Conservation (phyloP, 2,329 filamentous ascomycete genomes). For the Diaporthe sp. region DNA sequence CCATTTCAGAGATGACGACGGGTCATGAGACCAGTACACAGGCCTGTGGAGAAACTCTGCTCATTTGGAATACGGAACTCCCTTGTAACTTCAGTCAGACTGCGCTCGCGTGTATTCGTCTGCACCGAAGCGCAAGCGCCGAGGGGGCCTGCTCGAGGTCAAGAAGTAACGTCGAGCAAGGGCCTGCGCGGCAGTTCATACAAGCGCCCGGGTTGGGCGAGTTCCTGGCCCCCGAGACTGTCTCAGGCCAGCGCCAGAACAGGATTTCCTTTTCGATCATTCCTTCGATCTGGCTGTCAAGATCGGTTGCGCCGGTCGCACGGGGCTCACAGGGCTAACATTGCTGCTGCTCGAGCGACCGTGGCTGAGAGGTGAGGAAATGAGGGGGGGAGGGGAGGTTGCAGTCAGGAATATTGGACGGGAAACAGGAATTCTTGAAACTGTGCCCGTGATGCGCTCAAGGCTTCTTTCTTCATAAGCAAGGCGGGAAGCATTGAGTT, state of each 20-base stretch:
- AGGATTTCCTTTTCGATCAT: slow-evolving; percentile 7
- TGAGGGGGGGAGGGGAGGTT: neutral
- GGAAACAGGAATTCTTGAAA: slow-evolving; percentile 2
- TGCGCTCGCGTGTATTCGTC: neutral
- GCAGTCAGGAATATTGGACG: slow-evolving; percentile 13
- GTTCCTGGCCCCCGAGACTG: slow-evolving; percentile 4
- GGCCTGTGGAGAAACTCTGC: neutral
- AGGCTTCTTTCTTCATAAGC: neutral
- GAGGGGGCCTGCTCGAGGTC: neutral
- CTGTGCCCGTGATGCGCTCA: neutral
- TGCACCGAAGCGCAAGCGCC: slow-evolving; percentile 32
- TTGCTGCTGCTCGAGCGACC: neutral
- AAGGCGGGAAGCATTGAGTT: slow-evolving; percentile 13
- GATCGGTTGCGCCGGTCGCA: slow-evolving; percentile 6
- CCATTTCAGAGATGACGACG: neutral
- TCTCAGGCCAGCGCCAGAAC: neutral
- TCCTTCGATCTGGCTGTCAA: slow-evolving; percentile 13
- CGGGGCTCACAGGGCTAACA: neutral
- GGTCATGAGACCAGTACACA: neutral
- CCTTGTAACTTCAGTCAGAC: neutral
- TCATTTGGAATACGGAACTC: neutral
- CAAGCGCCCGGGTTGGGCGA: slow-evolving; percentile 18
- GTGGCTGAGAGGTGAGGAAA: neutral
- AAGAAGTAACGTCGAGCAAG: slow-evolving; percentile 16
- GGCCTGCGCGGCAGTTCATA: slow-evolving; percentile 15